These are phyloP conservation scores for Neonectria punicea DNA, from an alignment of 2,329 filamentous ascomycete genomes.

Conservation along the genomic window DNA sequence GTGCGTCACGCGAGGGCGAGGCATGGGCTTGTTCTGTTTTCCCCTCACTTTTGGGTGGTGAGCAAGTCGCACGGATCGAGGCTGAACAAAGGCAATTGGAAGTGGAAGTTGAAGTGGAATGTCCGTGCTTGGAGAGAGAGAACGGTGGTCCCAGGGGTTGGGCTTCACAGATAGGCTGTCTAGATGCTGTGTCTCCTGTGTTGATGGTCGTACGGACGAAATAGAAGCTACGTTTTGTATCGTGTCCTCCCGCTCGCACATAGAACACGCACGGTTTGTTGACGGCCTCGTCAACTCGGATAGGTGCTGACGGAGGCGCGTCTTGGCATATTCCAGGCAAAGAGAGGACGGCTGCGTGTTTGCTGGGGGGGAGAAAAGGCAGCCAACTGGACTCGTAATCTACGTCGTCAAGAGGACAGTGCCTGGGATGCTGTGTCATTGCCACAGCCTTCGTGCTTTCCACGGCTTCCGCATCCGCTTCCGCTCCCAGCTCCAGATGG, in stretches of 20 bases:
- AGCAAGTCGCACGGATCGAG: neutral
- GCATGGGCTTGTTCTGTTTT: neutral
- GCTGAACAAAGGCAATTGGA: neutral
- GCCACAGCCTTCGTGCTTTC: too few species aligned
- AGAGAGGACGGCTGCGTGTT: neutral
- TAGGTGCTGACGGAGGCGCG: neutral
- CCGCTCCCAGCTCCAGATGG: neutral
- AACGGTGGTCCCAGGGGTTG: neutral
- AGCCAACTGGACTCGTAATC: neutral
- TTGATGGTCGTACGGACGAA: neutral
- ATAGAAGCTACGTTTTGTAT: too few species aligned
- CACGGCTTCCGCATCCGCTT: neutral
- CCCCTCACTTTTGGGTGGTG: neutral
- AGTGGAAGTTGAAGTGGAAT: neutral
- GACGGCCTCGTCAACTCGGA: neutral
- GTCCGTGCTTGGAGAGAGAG: too few species aligned
- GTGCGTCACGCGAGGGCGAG: conserved; percentile 3
- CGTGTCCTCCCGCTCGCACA: too few species aligned
- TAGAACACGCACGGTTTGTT: neutral
- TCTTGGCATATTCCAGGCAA: neutral
- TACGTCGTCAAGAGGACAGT: neutral
- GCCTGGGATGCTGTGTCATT: neutral
- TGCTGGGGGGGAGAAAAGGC: neutral
- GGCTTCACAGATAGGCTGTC: neutral
- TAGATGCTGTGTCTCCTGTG: neutral